Evolutionary conservation across 768 basidiomycete genomes (phyloP), one percentile per base, ranked within the genome.

Genomic region (Chalciporus piperatus): DNA sequence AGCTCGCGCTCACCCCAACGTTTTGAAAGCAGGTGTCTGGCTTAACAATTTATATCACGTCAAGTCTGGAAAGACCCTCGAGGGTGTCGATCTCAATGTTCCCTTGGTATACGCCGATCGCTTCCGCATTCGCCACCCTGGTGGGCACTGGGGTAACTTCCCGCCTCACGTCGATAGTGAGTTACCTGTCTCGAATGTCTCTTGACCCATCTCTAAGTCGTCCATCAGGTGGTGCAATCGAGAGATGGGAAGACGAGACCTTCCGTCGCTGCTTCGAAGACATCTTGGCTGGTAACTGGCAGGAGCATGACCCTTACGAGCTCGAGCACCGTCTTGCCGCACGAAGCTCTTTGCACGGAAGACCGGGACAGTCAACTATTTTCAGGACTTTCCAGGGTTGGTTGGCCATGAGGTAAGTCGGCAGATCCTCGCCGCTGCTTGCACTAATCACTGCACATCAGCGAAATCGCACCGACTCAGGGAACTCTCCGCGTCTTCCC

Each of bases 371-470:
- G 66, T 74, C 77, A 22, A 79, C 65, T 49, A 72, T 81, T 7
- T 80, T 83, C 61, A 71, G 80, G 47, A 81, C 83, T 3, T 90
- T 84, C 72, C 88, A 89, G 59, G 87, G 87, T n/a, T 90, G 87
- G 88, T 65, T 87, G 12, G 76, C 85, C 1, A 73, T 86, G 74
- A 84, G 81, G 83, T 85, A 41, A 4, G 60, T 50, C 47, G 51
- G 16, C 48, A 54, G 16, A 13, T 23, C 25, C 22, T 33, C 20
- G 27, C 6, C 6, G 27, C 27, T 33, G 30, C 10, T 10, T 32
- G 11, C 10, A 32, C 32, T 32, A 14, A 32, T 11, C 44, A 40
- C 27, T 27, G 9, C 27, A 6, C 27, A 27, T 47, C 47, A 83
- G 81, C 55, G 79, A 85, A 58, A 89, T 81, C 11, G 84, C 74